Percentiles rank a stretch among this genome's conserved stretches.
These are phyloP conservation scores for Ganoderma resinaceum DNA, from an alignment of 1,284 basidiomycete genomes.

Conservation along the genomic window DNA sequence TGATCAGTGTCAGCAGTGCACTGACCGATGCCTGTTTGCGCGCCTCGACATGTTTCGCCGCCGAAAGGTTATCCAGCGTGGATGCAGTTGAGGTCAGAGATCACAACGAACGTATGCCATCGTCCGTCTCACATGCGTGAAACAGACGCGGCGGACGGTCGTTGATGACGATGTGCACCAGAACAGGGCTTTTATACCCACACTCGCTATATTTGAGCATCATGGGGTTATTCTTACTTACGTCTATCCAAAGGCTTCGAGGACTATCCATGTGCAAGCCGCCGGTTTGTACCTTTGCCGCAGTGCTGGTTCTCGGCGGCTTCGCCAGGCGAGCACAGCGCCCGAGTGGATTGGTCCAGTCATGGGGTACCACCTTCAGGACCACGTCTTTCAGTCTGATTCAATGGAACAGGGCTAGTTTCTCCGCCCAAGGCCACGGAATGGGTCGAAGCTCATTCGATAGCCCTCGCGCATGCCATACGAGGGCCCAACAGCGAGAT, in stretches of 20 bases:
- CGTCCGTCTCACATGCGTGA: constrained; percentile 20
- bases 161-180: constrained; percentile 24
- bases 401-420: constrained; percentile 35
- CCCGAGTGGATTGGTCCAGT: constrained; percentile 20
- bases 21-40: constrained; percentile 14
- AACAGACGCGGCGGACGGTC: constrained; percentile 24
- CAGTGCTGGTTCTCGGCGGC: constrained; percentile 4
- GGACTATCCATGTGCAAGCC: constrained; percentile 17
- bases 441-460: constrained; percentile 38
- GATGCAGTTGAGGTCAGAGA: constrained; percentile 8
- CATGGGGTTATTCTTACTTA: constrained; percentile 20
- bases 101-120: constrained; percentile 9
- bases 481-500: constrained; percentile 30
- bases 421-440: constrained; percentile 35
- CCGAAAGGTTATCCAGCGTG: constrained; percentile 18
- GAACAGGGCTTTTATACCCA: constrained; percentile 39
- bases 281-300: constrained; percentile 15
- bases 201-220: constrained; percentile 25
- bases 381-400: not conserved
- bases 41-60: constrained; percentile 19
- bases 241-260: constrained; percentile 17
- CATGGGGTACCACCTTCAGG: constrained; percentile 12
- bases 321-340: constrained; percentile 9
- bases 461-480: constrained; percentile 26
- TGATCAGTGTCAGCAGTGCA: constrained; percentile 7